phyloP scores from a whole-genome alignment of 2,329 filamentous ascomycete species.

The Aspergillus spinulosporus region DNA sequence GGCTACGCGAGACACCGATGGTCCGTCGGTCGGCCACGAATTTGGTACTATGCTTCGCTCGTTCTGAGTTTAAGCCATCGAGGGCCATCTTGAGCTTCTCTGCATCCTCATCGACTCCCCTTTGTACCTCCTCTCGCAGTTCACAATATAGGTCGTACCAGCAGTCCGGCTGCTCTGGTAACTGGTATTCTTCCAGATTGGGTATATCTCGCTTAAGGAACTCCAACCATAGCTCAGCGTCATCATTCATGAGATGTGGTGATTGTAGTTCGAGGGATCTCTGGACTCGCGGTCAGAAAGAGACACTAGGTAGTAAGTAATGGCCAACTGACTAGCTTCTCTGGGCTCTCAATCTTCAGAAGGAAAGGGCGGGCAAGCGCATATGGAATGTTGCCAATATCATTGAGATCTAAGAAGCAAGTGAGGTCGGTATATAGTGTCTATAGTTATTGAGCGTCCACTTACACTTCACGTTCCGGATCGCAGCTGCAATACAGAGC shows the following conservation, averaged over 20 bases:
- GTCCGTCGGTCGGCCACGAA: constrained; percentile 52
- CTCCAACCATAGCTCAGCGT: constrained; percentile 72
- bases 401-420: constrained; percentile 54
- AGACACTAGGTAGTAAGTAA: neutral
- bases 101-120: constrained; percentile 59
- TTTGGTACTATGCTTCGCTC: constrained; percentile 58
- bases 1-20: constrained; percentile 30
- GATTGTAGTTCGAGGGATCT: constrained; percentile 69
- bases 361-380: constrained; percentile 67
- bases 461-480: constrained; percentile 42
- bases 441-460: neutral
- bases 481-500: constrained; percentile 37
- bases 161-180: constrained; percentile 64
- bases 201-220: constrained; percentile 79
- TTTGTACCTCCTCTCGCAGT: constrained; percentile 61
- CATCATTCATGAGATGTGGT: constrained; percentile 71
- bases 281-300: constrained; percentile 28
- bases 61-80: constrained; percentile 58
- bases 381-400: constrained; percentile 72
- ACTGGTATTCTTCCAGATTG: constrained; percentile 63
- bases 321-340: constrained; percentile 62
- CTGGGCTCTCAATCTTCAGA: constrained; percentile 67
- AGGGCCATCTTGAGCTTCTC: constrained; percentile 59
- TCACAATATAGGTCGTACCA: constrained; percentile 79
- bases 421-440: neutral